A percentile compares a stretch with the other conserved stretches of the same genome.
These are phyloP conservation scores for Tetrahymena borealis DNA, from an alignment of 73 alveolate species.

Conservation along the genomic window DNA sequence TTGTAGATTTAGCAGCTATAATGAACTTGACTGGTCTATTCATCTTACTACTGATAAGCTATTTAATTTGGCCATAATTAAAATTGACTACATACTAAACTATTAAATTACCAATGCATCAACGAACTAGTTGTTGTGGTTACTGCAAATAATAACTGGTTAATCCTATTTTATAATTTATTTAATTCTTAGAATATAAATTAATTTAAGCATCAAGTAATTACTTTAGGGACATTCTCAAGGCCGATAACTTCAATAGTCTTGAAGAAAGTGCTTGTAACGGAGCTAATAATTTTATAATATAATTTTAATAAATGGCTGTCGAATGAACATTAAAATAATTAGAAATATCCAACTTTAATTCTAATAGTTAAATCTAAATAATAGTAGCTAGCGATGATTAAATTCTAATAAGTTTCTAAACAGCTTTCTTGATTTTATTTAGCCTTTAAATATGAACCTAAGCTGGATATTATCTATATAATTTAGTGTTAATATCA, in stretches of 20 bases:
- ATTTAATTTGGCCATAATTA: constrained; percentile 16
- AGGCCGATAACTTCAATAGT: constrained; percentile 23
- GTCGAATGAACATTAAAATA: no score
- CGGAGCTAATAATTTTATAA: neutral
- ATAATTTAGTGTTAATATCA: neutral
- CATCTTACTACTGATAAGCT: constrained; percentile 53
- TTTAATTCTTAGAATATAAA: neutral
- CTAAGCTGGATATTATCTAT: neutral
- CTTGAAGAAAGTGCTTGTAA: constrained; percentile 28
- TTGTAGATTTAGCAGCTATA: constrained; percentile 55
- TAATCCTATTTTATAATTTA: constrained; percentile 47
- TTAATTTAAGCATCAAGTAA: neutral
- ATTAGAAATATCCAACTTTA: no score
- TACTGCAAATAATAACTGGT: constrained; percentile 90
- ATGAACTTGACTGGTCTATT: constrained; percentile 51
- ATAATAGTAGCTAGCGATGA: no score
- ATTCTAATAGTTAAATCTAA: no score
- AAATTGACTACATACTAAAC: neutral
- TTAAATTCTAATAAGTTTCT: no score
- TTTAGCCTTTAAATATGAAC: no score
- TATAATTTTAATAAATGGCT: no score
- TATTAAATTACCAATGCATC: constrained; percentile 75
- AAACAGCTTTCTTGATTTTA: no score
- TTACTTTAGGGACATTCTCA: constrained; percentile 41
- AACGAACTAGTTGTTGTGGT: constrained; percentile 91